Percentiles rank a stretch among this genome's conserved stretches.
These are phyloP conservation scores for Pseudogymnoascus sp. DNA, from an alignment of 2,329 filamentous ascomycete genomes.

Conservation along the genomic window DNA sequence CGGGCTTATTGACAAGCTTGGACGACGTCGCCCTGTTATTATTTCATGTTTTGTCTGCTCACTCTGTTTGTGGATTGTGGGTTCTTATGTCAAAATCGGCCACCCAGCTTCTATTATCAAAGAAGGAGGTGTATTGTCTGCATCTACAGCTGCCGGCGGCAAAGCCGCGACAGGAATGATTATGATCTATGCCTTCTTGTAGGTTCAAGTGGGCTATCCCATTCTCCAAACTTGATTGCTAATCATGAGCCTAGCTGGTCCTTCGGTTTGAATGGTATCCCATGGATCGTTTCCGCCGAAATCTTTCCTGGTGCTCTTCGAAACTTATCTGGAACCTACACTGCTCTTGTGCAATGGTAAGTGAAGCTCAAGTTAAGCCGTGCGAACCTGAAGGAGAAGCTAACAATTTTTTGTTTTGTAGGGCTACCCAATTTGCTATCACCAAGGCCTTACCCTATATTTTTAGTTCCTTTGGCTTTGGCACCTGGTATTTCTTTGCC, in stretches of 20 bases:
- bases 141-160: constrained; percentile 41
- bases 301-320: constrained; percentile 15
- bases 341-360: constrained; percentile 9
- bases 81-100: constrained; percentile 47
- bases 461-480: constrained; percentile 40
- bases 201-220: neutral
- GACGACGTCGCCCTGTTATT: constrained; percentile 38
- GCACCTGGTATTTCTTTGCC: constrained; percentile 54
- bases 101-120: constrained; percentile 38
- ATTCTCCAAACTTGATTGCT: neutral
- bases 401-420: constrained; percentile 35
- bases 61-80: constrained; percentile 46
- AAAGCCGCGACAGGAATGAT: constrained; percentile 49
- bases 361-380: neutral
- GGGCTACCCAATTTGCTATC: constrained; percentile 39
- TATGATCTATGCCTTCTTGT: constrained; percentile 40
- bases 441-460: constrained; percentile 42
- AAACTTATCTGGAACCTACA: constrained; percentile 14
- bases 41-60: constrained; percentile 44
- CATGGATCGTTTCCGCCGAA: constrained; percentile 16
- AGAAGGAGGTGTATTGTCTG: constrained; percentile 32
- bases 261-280: constrained; percentile 24
- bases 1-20: constrained; percentile 37
- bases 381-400: neutral
- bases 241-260: constrained; percentile 23